Evolutionary conservation across 805 yeast genomes (phyloP), one percentile per base, ranked within the genome.

Genomic region (Nakazawaea ernobii): DNA sequence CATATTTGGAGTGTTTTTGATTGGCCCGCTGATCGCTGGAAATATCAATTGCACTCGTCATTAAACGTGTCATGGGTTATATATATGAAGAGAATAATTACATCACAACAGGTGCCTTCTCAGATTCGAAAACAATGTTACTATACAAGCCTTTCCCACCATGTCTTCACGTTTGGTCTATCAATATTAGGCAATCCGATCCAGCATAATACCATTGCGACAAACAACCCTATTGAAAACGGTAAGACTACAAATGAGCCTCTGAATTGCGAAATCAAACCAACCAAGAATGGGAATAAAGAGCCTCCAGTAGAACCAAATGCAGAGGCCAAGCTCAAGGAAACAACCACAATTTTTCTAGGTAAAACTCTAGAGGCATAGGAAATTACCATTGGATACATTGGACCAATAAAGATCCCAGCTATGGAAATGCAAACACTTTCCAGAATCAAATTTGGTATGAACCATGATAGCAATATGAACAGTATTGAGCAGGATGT

Each of bases 401-500:
- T 66, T 1, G 91, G 91, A 0, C 91, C 92, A 36, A 81, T 73
- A 54, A 75, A 75, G 2, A 80, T 58, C 1, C 91, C 92, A 24
- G 76, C 69, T 1, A 74, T 46, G 4, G 82, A 63, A 28, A 73
- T 70, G 42, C 68, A 66, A 1, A 77, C 65, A 5, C 79, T 79
- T 29, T 76, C 77, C 2, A 60, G 75, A 10, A 68, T 59, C 14
- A 73, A 56, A 41, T 60, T 59, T 6, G 77, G 74, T 6, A 79
- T 56, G 0, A 67, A 62, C 85, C 85, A 80, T 3, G 75, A 59
- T 11, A 79, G 48, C 0, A 69, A 41, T 27, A 72, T 69, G 42
- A 72, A 62, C 0, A 59, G 55, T 1, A 77, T 57, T 1, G 80
- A 65, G 2, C 59, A 30, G 0, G 63, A 4, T 1, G 68, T 49